Conservation (phyloP, 78 protist species). For the Pigoraptor vietnamica region DNA sequence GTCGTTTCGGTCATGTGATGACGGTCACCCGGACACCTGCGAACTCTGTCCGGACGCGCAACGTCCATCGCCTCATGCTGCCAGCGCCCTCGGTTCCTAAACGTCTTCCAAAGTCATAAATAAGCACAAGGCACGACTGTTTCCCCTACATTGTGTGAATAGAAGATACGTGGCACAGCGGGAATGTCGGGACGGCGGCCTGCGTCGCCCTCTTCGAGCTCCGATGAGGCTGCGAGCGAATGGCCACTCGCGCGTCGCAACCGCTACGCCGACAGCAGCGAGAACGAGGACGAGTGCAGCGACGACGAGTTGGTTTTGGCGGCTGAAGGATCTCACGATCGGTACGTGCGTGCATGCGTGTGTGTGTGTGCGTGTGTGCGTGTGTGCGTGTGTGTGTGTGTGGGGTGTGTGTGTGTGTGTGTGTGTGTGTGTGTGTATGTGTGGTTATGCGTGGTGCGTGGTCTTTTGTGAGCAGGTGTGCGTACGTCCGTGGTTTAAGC, state of each 20-base stretch:
- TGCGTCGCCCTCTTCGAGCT: neutral
- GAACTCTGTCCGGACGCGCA: too few species aligned
- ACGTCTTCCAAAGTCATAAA: too few species aligned
- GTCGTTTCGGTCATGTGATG: too few species aligned
- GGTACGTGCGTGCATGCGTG: neutral
- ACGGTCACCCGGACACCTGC: too few species aligned
- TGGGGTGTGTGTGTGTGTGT: neutral
- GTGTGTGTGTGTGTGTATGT: too few species aligned
- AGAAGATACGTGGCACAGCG: neutral
- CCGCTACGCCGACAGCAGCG: neutral
- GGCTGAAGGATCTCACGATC: neutral
- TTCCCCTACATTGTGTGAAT: too few species aligned
- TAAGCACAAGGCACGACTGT: too few species aligned
- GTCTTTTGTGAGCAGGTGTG: too few species aligned
- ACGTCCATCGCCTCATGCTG: too few species aligned
- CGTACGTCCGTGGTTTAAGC: too few species aligned
- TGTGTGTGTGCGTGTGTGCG: neutral
- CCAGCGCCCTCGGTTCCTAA: too few species aligned
- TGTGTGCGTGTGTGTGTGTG: neutral
- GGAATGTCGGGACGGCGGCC: neutral
- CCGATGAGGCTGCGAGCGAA: neutral
- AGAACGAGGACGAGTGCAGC: neutral
- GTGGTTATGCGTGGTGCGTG: too few species aligned
- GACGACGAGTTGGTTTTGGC: neutral
- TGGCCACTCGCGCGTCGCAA: neutral